Percentiles rank a stretch among this genome's conserved stretches.
phyloP scores from a whole-genome alignment of 1,139 yeast genomes.

The Ashbya aceris region DNA sequence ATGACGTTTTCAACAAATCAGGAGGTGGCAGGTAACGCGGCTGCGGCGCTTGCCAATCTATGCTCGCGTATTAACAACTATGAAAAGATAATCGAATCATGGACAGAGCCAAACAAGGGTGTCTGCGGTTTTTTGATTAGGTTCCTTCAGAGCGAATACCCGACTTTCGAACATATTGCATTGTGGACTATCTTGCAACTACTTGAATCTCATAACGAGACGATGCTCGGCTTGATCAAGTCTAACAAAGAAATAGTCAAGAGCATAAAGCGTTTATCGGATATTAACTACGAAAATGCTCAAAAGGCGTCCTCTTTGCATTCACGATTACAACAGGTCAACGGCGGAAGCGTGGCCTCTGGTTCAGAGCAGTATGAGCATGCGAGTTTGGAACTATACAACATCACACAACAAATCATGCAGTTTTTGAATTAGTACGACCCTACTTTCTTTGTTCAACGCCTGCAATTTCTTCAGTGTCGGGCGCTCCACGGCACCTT shows the following conservation, averaged over 20 bases:
- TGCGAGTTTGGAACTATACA: conserved; percentile 63
- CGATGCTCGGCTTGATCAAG: conserved; percentile 56
- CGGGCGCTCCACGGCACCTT: no score
- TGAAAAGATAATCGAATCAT: conserved; percentile 65
- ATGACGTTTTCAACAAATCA: conserved; percentile 80
- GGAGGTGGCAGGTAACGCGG: conserved; percentile 97
- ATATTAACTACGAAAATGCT: conserved; percentile 29
- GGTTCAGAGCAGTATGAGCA: conserved; percentile 38
- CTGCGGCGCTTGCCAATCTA: conserved; percentile 93
- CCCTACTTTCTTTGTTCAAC: neutral
- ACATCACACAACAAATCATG: conserved; percentile 71
- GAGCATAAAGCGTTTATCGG: conserved; percentile 46
- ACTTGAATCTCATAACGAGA: conserved; percentile 74
- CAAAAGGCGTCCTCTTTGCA: conserved; percentile 11
- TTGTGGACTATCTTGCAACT: conserved; percentile 93
- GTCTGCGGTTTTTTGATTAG: conserved; percentile 74
- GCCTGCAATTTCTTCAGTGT: neutral
- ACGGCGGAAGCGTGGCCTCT: conserved; percentile 12
- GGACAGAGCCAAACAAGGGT: conserved; percentile 80
- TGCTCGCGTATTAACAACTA: conserved; percentile 78
- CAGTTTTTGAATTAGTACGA: conserved; percentile 28
- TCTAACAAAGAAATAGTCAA: conserved; percentile 48
- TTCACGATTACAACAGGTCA: conserved; percentile 1
- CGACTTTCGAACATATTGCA: conserved; percentile 97
- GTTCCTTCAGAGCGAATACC: conserved; percentile 75